phyloP scores from a whole-genome alignment of 2,329 filamentous ascomycete species.

The Arthrobotrys iridis region DNA sequence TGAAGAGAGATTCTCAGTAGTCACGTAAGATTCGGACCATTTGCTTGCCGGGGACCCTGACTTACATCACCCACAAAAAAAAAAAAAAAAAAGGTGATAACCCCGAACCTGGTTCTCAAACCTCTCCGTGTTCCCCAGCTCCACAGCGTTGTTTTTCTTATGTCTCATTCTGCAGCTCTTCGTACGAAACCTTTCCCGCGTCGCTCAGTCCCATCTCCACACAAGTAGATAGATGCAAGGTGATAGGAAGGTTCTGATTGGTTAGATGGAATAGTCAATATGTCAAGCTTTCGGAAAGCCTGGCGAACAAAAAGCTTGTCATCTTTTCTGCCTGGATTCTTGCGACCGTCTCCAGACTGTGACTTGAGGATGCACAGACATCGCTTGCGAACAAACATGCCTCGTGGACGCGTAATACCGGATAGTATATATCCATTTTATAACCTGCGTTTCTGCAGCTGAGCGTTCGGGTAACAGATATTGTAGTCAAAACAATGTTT shows the following conservation, averaged over 20 bases:
- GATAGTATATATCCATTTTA: background rate
- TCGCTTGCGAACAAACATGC: background rate
- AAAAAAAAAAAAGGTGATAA: background rate
- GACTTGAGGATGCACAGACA: slow-evolving; percentile 21
- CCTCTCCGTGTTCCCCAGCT: background rate
- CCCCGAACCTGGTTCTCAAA: slow-evolving; percentile 7
- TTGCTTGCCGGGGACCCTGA: slow-evolving; percentile 10
- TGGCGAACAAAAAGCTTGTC: slow-evolving; percentile 45
- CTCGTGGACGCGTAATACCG: slow-evolving; percentile 18
- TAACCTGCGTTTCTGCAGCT: background rate
- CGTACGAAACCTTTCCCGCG: background rate
- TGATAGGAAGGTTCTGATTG: background rate
- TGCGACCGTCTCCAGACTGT: slow-evolving; percentile 11
- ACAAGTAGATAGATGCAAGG: background rate
- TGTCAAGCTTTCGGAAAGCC: slow-evolving; percentile 21
- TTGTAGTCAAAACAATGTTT: too few species aligned
- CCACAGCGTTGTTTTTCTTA: background rate
- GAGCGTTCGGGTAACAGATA: too few species aligned
- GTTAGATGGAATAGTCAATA: slow-evolving; percentile 12
- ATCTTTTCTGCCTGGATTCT: slow-evolving; percentile 3
- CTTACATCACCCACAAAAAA: background rate
- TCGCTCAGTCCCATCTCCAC: background rate
- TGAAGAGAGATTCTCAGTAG: background rate
- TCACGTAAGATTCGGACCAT: slow-evolving; percentile 19
- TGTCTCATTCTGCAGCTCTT: background rate